A percentile compares a stretch with the other conserved stretches of the same genome.
phyloP scores from a whole-genome alignment of 2,329 filamentous ascomycete species.

The Aspergillus neoniger region DNA sequence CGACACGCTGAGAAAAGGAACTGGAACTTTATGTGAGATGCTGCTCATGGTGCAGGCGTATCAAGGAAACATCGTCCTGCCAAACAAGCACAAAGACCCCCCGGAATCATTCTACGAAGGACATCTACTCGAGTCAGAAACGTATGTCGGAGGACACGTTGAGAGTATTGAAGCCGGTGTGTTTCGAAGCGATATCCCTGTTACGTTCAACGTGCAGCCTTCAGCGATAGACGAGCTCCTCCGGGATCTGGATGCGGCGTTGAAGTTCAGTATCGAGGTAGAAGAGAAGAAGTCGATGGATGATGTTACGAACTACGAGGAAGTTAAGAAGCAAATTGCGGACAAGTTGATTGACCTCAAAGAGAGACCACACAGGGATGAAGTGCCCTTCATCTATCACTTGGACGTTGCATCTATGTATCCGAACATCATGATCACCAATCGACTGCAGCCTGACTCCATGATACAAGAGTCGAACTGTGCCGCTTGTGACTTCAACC shows the following conservation, averaged over 20 bases:
- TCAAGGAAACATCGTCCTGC: slow-evolving; percentile 83
- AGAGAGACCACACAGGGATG: slow-evolving; percentile 77
- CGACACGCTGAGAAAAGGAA: slow-evolving; percentile 91
- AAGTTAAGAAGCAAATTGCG: slow-evolving; percentile 80
- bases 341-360: slow-evolving; percentile 71
- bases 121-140: slow-evolving; percentile 93
- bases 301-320: slow-evolving; percentile 78
- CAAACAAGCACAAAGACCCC: slow-evolving; percentile 91
- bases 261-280: slow-evolving; percentile 82
- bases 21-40: slow-evolving; percentile 99
- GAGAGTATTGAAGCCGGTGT: slow-evolving; percentile 99
- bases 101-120: slow-evolving; percentile 96
- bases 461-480: slow-evolving; percentile 97
- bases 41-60: slow-evolving; percentile 98
- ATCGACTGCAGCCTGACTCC: slow-evolving; percentile 95
- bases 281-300: slow-evolving; percentile 82
- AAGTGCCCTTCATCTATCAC: slow-evolving; percentile 93
- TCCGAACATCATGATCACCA: slow-evolving; percentile 99
- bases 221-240: slow-evolving; percentile 87
- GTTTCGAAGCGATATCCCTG: slow-evolving; percentile 92
- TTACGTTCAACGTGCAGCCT: slow-evolving; percentile 89
- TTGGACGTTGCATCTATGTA: slow-evolving; percentile 99
- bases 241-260: slow-evolving; percentile 79
- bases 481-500: slow-evolving; percentile 96
- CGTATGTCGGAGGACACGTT: slow-evolving; percentile 96